Evolutionary conservation across 192 early-diverging fungal genomes (phyloP).

Genomic region (Podila horticola): DNA sequence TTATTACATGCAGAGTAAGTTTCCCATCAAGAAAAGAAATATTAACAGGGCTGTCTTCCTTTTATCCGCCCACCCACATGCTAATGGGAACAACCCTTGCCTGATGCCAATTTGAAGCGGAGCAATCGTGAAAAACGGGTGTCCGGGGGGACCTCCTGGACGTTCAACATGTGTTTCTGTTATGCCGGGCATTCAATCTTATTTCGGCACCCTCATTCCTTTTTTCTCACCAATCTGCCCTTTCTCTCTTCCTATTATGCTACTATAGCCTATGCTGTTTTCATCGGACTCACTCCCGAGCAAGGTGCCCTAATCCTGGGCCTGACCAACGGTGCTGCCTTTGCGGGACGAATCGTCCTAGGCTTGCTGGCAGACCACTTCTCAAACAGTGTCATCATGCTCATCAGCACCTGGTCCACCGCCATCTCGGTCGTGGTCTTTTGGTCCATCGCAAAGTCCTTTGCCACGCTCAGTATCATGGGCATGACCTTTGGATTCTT

Average conservation of each 20-base stretch:
- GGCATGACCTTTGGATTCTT: slow-evolving; percentile 54
- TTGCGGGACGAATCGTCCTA: slow-evolving; percentile 39
- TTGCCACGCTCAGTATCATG: slow-evolving; percentile 52
- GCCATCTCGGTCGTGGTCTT: slow-evolving; percentile 52
- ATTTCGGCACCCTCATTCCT: neutral
- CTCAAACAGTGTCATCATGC: slow-evolving; percentile 49
- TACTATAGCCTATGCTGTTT: slow-evolving; percentile 29
- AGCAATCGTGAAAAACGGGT: too few species aligned
- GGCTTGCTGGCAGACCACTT: slow-evolving; percentile 52
- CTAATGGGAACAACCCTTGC: too few species aligned
- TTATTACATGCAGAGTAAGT: slow-evolving; percentile 56
- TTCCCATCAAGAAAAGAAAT: neutral
- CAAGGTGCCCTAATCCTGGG: slow-evolving; percentile 40
- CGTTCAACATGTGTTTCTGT: too few species aligned
- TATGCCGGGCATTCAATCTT: slow-evolving; percentile 12
- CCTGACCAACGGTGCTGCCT: slow-evolving; percentile 32
- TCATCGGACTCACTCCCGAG: slow-evolving; percentile 29
- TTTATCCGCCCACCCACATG: neutral
- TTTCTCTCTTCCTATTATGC: neutral
- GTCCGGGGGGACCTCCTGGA: too few species aligned
- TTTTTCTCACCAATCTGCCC: neutral
- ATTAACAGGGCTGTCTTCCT: neutral
- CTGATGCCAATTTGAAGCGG: too few species aligned
- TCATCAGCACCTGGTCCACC: slow-evolving; percentile 35
- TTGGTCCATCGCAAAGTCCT: slow-evolving; percentile 60